Base-by-base conservation (phyloP, 1,284 basidiomycete species). In the Microbotryum intermedium region DNA sequence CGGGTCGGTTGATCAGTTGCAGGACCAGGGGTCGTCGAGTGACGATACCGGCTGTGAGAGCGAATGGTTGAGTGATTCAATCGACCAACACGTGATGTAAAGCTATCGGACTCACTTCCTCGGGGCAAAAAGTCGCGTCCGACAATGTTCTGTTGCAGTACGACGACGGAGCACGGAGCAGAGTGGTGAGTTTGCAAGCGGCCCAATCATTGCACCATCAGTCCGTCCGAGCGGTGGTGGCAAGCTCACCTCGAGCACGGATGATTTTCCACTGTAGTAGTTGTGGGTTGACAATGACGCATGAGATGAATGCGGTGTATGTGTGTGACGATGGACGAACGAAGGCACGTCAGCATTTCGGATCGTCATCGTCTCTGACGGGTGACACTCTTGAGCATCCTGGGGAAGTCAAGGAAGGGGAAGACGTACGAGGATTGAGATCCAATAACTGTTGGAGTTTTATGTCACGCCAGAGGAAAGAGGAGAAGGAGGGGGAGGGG, bases 81-180 rank as follows among this genome's bases (percentile, higher is more conserved):
- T 1, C 16, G 29, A 4, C 10, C 13, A 10, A 52, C 29, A 13
- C 11, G 7, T 13, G 13, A 18, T 6, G 46, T 16, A 16, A 11
- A 16, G 34, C 34, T 39, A 11, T 39, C n/a, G n/a, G 34, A 65
- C 70, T 52, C 47, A 67, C 89, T 88, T 72, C 93, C 94, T 80
- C 93, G 87, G 76, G 93, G 93, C 72, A 97, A 75, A 80, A 97
- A 97, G 77, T 95, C 92, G 70, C 93, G 83, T 62, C 93, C 94
- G 57, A 97, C 94, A 70, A 97, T 92, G 79, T 97, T 97, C 89
- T 61, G 45, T 16, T n/a, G 26, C 11, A 47, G 47, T 26, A 53
- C 29, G n/a, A 11, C 20, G 43, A 39, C 23, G 18, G 4, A 18
- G 57, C 48, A 66, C 50, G 48, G 20, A 26, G 16, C 8, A 39